These are phyloP conservation scores for Neonectria hederae DNA, from an alignment of 2,329 filamentous ascomycete genomes.

Conservation along the genomic window DNA sequence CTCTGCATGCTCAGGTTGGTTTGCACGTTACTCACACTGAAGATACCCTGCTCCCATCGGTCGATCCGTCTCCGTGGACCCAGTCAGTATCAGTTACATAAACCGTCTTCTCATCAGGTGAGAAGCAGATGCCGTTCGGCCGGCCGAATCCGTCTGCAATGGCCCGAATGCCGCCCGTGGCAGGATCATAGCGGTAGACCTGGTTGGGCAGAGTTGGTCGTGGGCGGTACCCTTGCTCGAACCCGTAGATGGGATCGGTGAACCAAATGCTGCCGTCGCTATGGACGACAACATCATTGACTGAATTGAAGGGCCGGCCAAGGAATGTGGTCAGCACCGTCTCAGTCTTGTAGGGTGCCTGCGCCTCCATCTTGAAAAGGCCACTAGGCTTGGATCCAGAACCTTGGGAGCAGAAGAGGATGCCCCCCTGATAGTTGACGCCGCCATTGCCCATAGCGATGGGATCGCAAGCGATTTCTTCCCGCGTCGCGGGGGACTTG, in stretches of 20 bases:
- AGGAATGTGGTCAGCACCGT: slow-evolving; percentile 51
- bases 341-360: slow-evolving; percentile 40
- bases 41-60: too few relatives aligned
- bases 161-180: slow-evolving; percentile 50
- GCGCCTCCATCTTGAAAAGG: slow-evolving; percentile 44
- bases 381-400: slow-evolving; percentile 32
- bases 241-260: slow-evolving; percentile 58
- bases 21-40: too few relatives aligned
- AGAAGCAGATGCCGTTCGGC: slow-evolving; percentile 56
- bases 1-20: too few relatives aligned
- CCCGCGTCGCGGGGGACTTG: too few relatives aligned
- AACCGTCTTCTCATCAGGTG: slow-evolving; percentile 52
- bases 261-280: slow-evolving; percentile 58
- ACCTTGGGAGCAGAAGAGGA: slow-evolving; percentile 54
- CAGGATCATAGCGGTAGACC: slow-evolving; percentile 57
- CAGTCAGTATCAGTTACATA: slow-evolving; percentile 56
- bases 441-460: slow-evolving; percentile 54
- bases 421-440: slow-evolving; percentile 52
- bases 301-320: slow-evolving; percentile 56
- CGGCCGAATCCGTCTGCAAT: slow-evolving; percentile 57
- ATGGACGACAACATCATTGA: slow-evolving; percentile 57
- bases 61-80: too few relatives aligned
- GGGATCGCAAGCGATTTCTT: slow-evolving; percentile 43
- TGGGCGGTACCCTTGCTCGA: slow-evolving; percentile 56
- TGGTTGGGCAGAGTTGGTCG: slow-evolving; percentile 55